phyloP scores from a whole-genome alignment of 2,329 filamentous ascomycete species.

The Pestalotiopsis sp. region DNA sequence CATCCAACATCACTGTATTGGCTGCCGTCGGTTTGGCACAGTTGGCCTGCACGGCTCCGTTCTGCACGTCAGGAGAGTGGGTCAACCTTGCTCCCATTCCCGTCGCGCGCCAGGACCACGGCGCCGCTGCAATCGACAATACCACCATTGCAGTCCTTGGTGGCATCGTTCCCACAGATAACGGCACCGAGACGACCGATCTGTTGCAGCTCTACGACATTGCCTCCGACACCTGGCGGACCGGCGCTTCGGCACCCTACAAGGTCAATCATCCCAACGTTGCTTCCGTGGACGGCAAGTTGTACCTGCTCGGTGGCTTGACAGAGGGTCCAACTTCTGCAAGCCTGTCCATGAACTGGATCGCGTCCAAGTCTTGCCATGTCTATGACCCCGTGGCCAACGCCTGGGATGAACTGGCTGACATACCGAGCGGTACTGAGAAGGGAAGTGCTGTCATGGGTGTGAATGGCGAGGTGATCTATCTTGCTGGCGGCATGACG shows the following conservation, averaged over 20 bases:
- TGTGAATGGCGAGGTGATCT: constrained; percentile 30
- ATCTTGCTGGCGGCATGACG: constrained; percentile 38
- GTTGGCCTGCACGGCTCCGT: not conserved
- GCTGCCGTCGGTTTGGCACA: not conserved
- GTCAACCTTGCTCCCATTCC: not conserved
- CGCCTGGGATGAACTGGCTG: constrained; percentile 26
- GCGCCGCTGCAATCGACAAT: not conserved
- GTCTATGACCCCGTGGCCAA: constrained; percentile 29
- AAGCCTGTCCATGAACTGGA: not conserved
- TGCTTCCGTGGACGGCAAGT: constrained; percentile 32
- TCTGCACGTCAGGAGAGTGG: not conserved
- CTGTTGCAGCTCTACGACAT: not conserved
- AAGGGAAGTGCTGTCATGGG: constrained; percentile 34
- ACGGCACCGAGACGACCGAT: not conserved
- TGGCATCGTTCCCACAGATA: not conserved
- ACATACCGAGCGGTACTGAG: constrained; percentile 26
- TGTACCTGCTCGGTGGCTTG: constrained; percentile 36
- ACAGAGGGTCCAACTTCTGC: constrained; percentile 24
- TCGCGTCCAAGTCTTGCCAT: constrained; percentile 21
- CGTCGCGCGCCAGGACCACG: not conserved
- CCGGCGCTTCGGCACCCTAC: constrained; percentile 19
- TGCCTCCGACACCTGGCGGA: constrained; percentile 26
- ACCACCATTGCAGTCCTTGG: not conserved
- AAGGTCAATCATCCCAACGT: constrained; percentile 39
- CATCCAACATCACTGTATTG: not conserved